Base-by-base conservation (phyloP, 2,329 filamentous ascomycete species). In the Penicillium sp. region DNA sequence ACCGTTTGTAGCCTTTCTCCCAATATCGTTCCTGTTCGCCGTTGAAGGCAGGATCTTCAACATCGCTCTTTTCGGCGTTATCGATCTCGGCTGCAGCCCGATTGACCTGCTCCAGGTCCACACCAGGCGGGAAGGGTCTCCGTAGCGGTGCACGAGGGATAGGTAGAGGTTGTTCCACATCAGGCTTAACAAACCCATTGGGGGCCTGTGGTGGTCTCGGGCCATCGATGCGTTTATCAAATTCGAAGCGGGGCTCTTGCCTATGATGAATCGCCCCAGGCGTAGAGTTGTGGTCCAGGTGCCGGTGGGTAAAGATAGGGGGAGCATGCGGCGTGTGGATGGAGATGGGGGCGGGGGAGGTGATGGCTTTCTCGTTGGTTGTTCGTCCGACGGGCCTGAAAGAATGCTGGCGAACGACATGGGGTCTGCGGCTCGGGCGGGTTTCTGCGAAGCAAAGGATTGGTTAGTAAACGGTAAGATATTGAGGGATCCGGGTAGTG, bases 321-420 rank as follows among this genome's bases (percentile, higher is more conserved):
- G 60, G 58, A n/a, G 61, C 47, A 35, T 62, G 55, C 12, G 65
- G 57, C 11, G 61, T 53, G 16, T 67, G 54, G 14, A 60, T 47
- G 31, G 64, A 35, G 10, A 60, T 33, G 26, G 58, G 52, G 40
- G 60, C 67, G 76, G 67, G 2, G 77, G 77, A 31, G 80, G 78
- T 41, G 77, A 78, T 12, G 76, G 70, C 62, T 77, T 81, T 8
- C 82, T 80, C 5, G 80, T 78, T 37, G 72, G 65, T 61, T 68
- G 73, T 16, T 84, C 80, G 50, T 88, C 86, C 53, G 91, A 87
- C 53, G 89, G 82, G 63, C 85, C 91, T 4, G 91, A 93, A 41
- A 97, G 86, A 57, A 97, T 95, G 71, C 92, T 97, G 62, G 91
- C 94, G 69, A 97, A 94, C 5, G 92, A 94, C 92, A 97, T 97